Evolutionary conservation across 2,329 filamentous ascomycete genomes (phyloP), one percentile per base, ranked within the genome.

Genomic region (Ophiostoma angusticollis): DNA sequence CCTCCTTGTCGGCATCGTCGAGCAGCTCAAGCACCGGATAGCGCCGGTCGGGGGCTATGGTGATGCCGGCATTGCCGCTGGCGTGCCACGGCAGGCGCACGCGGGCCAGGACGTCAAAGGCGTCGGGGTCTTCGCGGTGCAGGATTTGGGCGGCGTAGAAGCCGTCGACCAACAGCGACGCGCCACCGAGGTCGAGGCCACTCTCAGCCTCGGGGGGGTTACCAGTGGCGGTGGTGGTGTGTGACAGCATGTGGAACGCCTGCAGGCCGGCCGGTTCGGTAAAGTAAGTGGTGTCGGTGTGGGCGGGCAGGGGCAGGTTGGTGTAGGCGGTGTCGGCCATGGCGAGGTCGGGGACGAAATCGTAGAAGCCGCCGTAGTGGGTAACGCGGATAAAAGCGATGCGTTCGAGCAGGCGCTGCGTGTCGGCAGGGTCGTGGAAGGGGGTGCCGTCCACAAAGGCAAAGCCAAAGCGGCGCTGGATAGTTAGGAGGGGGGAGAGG

Each of bases 231-330:
- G 40, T 3, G 5, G 22, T 12, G 32, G 31, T n/a, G 56, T 93
- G 84, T 0, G 84, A 91, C 21, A 96, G 71, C 33, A 95, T 67
- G 54, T 98, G 91, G 58, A 98, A 93, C 19, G 91, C 78, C 57
- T 98, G 91, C 24, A 98, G 70, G 9, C 89, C 85, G 2, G 84
- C 79, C 0, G 91, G 89, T 46, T 96, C 89, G 17, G 77, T 86
- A 61, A 96, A 96, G 59, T 98, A 96, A 1, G 89, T 94, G 6
- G 76, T 96, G 60, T 98, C 91, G 1, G 89, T 96, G 58, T 98
- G 91, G 1, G 83, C 80, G 16, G 77, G 74, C 3, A 98, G 72
- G 1, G 78, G 78, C 36, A 91, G 68, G 50, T 81, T 85, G 2
- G 89, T 95, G 62, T 96, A 98, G 4, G 86, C 86, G 2, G 84